Base-by-base conservation (phyloP, 805 yeast genomes). In the Metschnikowia picachoensis region DNA sequence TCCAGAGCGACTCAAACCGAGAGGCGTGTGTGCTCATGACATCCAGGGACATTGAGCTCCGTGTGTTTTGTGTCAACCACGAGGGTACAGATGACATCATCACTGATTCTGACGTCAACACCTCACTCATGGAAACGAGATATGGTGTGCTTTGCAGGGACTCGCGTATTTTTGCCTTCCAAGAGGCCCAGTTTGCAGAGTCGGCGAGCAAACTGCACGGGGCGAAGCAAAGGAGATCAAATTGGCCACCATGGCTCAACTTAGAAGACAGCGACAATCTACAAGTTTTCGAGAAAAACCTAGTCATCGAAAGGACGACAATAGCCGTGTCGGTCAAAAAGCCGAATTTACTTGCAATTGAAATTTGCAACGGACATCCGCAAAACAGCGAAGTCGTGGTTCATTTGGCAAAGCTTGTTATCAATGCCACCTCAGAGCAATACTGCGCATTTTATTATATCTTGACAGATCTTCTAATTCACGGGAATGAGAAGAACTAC, bases 31-130 rank as follows among this genome's bases (percentile, higher is more conserved):
- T 78, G 7, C 58, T 82, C 30, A 54, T 82, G 3, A 69, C 82
- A 3, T 76, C 86, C 0, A 75, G 77, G 51, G 86, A 82, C 54
- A 70, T 83, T 44, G 85, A 82, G 47, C 58, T 78, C 48, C 76
- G 83, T 42, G 69, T 78, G 8, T 64, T 82, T 17, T 55, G 66
- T 1, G 65, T 78, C 3, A 70, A 72, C 37, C 70, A 72, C 34
- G 69, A 68, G 14, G 74, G 74, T 13, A 69, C 70, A 41, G 62
- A 66, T 16, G 66, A 64, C 20, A 59, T 71, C 36, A 59, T 65
- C 25, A 61, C 60, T 51, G 73, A 62, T 33, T 59, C 44, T 52
- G 62, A 60, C 37, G 70, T 66, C 34, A 58, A 67, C 28, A 55
- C 72, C 0, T 62, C 72, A 8, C 62, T 75, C 25, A 70, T 80